Percentiles rank a stretch among this genome's conserved stretches.
Evolutionary conservation across 1,139 yeast species (phyloP).

Genomic region (Arxiozyma bovina): DNA sequence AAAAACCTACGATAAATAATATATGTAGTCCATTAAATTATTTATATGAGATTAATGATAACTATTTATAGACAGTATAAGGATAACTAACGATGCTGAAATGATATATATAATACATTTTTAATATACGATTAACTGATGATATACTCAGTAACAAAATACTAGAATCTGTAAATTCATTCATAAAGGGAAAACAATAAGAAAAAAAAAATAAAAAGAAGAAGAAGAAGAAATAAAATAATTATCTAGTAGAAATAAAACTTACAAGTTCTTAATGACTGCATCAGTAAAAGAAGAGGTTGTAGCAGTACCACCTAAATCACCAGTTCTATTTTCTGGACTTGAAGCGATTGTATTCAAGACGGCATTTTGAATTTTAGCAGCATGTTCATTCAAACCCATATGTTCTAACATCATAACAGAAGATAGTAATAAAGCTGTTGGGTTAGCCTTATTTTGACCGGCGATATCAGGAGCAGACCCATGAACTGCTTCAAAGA

Average conservation of each 20-base stretch:
- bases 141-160: no score
- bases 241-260: no score
- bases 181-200: no score
- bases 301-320: constrained; percentile 86
- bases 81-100: neutral
- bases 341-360: constrained; percentile 91
- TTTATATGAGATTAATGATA: no score
- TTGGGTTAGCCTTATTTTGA: constrained; percentile 97
- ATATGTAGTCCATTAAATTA: neutral
- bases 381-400: constrained; percentile 76
- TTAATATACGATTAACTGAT: no score
- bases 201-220: no score
- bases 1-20: neutral
- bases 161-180: no score
- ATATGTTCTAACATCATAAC: constrained; percentile 99
- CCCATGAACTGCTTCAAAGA: constrained; percentile 98
- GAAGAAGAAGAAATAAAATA: no score
- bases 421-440: constrained; percentile 89
- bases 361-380: constrained; percentile 79
- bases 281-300: constrained; percentile 83
- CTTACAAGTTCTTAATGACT: constrained; percentile 51
- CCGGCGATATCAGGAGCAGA: constrained; percentile 99
- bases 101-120: no score
- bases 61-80: neutral
- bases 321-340: constrained; percentile 88